Percentiles rank a stretch among this genome's conserved stretches.
Conservation (phyloP, 2,329 filamentous ascomycete species). For the Fusarium sp. region DNA sequence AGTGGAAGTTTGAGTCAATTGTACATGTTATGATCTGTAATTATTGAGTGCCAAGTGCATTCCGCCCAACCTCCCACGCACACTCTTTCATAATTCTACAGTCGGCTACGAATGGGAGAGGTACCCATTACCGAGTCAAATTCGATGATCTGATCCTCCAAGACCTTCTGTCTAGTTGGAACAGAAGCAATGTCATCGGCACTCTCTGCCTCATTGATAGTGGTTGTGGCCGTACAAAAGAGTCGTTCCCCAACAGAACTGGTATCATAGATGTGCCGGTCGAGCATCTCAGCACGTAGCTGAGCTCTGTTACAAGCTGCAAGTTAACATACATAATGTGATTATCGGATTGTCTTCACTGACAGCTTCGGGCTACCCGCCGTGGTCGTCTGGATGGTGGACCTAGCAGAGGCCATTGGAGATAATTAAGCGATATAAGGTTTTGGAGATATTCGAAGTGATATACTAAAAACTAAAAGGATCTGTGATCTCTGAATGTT, state of each 20-base stretch:
- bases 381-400: background rate
- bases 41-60: background rate
- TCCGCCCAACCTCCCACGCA: background rate
- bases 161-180: background rate
- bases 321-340: background rate
- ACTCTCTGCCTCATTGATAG: background rate
- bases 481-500: no score
- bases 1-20: no score
- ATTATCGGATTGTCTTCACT: background rate
- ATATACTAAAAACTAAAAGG: background rate
- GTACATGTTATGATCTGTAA: background rate
- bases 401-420: background rate
- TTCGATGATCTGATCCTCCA: background rate
- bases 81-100: background rate
- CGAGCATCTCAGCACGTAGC: background rate
- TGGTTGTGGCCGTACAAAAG: background rate
- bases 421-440: background rate
- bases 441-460: background rate
- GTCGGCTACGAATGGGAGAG: background rate
- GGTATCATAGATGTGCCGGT: constrained; percentile 13
- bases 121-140: constrained; percentile 1
- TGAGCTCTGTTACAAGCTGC: background rate
- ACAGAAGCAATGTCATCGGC: background rate
- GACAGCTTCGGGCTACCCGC: background rate
- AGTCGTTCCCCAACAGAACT: constrained; percentile 10